Conservation (phyloP, 2,329 filamentous ascomycete genomes). For the Botryotinia globosa region DNA sequence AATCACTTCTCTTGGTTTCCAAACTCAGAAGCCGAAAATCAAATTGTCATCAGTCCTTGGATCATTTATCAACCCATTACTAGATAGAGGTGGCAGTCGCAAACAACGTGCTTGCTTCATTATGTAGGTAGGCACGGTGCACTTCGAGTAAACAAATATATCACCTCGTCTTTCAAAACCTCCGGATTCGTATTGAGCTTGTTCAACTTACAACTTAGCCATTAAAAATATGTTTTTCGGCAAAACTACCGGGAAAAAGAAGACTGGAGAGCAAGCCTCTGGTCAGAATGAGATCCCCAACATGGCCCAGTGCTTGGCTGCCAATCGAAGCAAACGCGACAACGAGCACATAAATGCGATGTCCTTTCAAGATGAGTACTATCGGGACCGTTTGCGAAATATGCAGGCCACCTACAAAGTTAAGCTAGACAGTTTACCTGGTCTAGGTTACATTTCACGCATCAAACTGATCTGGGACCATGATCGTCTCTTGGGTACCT, state of each 20-base stretch:
- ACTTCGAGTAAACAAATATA: not conserved
- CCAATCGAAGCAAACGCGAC: slow-evolving; percentile 2
- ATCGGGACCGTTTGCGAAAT: slow-evolving; percentile 7
- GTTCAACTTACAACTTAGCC: not conserved
- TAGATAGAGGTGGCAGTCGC: not conserved
- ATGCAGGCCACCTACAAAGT: slow-evolving; percentile 13
- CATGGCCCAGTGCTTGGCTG: not conserved
- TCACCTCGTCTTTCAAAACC: not conserved
- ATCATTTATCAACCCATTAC: not conserved
- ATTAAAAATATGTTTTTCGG: not conserved
- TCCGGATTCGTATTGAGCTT: not conserved
- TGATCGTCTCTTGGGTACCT: slow-evolving; percentile 7
- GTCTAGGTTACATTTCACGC: slow-evolving; percentile 1
- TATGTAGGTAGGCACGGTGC: not conserved
- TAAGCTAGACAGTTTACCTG: not conserved
- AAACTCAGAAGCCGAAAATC: not conserved
- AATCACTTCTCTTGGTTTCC: not conserved
- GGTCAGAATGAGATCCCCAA: not conserved
- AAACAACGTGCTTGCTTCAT: not conserved
- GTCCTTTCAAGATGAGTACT: slow-evolving; percentile 2
- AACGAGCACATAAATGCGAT: slow-evolving; percentile 3
- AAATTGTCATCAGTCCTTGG: not conserved
- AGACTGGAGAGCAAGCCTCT: not conserved
- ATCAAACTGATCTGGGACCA: slow-evolving; percentile 15
- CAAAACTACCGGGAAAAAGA: not conserved